Base-by-base conservation (phyloP, 257 asterid genomes). In the Ballota nigra region DNA sequence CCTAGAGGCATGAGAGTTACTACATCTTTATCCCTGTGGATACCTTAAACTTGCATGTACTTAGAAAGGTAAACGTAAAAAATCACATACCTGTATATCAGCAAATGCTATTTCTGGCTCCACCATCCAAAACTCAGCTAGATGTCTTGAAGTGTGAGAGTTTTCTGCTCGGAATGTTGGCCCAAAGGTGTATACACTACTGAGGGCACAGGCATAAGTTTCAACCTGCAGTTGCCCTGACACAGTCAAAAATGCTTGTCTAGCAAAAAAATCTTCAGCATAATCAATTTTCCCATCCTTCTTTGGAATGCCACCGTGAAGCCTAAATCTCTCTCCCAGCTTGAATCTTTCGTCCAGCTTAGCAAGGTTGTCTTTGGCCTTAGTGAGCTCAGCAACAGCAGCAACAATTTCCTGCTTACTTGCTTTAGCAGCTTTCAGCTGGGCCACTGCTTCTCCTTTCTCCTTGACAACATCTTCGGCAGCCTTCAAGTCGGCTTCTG, bases 111-210 rank as follows among this genome's bases (percentile, higher is more conserved):
- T 85, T 80, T 95, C 99, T 70, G 99, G 97, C 80, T 94, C 99
- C 83, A 94, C 97, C 99, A 94, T 94, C 97, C 99, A 89, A 77
- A 94, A 94, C 74, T 94, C 99, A 26, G 98, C 95, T 69, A 94
- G 92, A 83, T 94, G 98, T 75, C 99, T 85, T 5, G 97, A 75
- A 51, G 99, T 91, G 80, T 94, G 98, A 0, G 99, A 94, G 73
- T 94, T 71, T 77, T 94, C 99, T 8, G 98, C 99, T 75, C 99
- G 81, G 77, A 91, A 94, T 45, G 99, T 94, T 41, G 99, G 99
- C 51, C 98, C 99, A 73, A 94, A 94, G 9, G 99, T 91, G 60
- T 94, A 94, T 61, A 91, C 98, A 59, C 96, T 91, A 65, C 97
- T 83, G 52, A 88, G 98, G 2, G 96, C 90, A 80, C 99, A 89